A percentile compares a stretch with the other conserved stretches of the same genome.
These are phyloP conservation scores for Fusarium sp. DNA, from an alignment of 2,329 filamentous ascomycete genomes.

Conservation along the genomic window DNA sequence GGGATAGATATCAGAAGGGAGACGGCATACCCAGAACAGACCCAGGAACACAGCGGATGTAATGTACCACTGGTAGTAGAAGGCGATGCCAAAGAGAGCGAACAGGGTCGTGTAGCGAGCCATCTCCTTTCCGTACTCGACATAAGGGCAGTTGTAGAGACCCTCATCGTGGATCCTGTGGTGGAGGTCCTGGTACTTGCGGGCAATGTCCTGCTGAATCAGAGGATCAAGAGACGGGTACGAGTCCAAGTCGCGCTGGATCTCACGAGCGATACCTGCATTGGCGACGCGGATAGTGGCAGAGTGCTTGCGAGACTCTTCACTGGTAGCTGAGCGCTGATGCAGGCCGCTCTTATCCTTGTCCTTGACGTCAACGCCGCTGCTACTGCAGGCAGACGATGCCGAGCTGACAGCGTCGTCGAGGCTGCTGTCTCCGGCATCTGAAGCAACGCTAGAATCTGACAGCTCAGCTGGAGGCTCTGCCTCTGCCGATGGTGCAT, in stretches of 20 bases:
- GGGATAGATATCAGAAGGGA: background rate
- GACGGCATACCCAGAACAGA: slow-evolving; percentile 64
- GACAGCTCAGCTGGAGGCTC: slow-evolving; percentile 13
- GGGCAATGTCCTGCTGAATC: slow-evolving; percentile 65
- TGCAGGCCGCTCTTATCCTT: slow-evolving; percentile 7
- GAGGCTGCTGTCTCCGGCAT: slow-evolving; percentile 36
- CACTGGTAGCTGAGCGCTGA: slow-evolving; percentile 11
- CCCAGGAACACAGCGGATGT: slow-evolving; percentile 69
- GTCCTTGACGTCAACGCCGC: slow-evolving; percentile 9
- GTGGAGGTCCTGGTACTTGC: slow-evolving; percentile 67
- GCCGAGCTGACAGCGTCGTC: slow-evolving; percentile 35
- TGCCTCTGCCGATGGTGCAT: slow-evolving; percentile 5
- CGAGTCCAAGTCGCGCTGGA: slow-evolving; percentile 50
- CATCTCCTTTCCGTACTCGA: slow-evolving; percentile 68
- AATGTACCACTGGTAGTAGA: slow-evolving; percentile 65
- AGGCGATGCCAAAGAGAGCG: slow-evolving; percentile 55
- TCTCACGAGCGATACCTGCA: slow-evolving; percentile 39
- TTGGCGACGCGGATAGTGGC: slow-evolving; percentile 34
- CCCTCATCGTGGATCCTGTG: slow-evolving; percentile 64
- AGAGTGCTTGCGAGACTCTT: slow-evolving; percentile 12
- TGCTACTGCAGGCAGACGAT: slow-evolving; percentile 35
- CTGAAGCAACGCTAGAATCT: slow-evolving; percentile 23
- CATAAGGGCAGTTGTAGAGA: slow-evolving; percentile 68
- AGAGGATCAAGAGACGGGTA: slow-evolving; percentile 65
- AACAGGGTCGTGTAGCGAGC: slow-evolving; percentile 66